Percentiles rank a stretch among this genome's conserved stretches.
Conservation (phyloP, 129 eudicot genomes). For the Sambucus nigra region DNA sequence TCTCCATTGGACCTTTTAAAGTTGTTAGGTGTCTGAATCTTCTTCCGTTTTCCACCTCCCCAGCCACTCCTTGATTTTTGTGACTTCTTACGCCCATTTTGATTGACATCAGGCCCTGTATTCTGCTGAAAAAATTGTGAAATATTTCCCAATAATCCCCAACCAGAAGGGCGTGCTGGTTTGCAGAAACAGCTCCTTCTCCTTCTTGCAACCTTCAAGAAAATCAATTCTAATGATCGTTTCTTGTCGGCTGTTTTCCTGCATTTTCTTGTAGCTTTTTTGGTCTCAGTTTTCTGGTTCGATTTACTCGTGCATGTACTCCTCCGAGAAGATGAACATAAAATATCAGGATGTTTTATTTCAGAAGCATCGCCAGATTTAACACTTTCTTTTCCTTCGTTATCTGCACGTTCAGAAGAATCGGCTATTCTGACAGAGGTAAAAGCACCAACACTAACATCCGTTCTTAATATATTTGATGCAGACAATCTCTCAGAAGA, state of each 20-base stretch:
- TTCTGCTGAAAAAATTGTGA: slow-evolving; percentile 26
- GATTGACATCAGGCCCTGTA: slow-evolving; percentile 12
- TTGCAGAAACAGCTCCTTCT: slow-evolving; percentile 44
- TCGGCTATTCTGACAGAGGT: slow-evolving; percentile 27
- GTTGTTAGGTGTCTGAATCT: slow-evolving; percentile 13
- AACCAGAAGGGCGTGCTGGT: slow-evolving; percentile 43
- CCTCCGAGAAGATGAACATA: slow-evolving; percentile 25
- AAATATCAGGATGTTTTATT: slow-evolving; percentile 14
- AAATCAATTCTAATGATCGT: slow-evolving; percentile 29
- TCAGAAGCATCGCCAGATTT: slow-evolving; percentile 12
- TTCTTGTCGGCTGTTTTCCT: slow-evolving; percentile 28
- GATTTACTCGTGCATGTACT: slow-evolving; percentile 31
- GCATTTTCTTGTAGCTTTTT: slow-evolving; percentile 25
- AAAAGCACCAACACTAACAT: slow-evolving; percentile 27
- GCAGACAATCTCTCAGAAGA: slow-evolving; percentile 17
- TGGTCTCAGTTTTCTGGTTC: slow-evolving; percentile 18
- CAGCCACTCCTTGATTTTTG: slow-evolving; percentile 15
- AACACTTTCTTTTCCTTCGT: slow-evolving; percentile 17
- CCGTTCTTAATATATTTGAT: slow-evolving; percentile 19
- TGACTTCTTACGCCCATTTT: slow-evolving; percentile 14
- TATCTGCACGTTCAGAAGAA: slow-evolving; percentile 12
- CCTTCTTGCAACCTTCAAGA: slow-evolving; percentile 38
- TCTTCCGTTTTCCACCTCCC: slow-evolving; percentile 22
- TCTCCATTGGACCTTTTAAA: slow-evolving; percentile 22
- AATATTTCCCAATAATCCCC: slow-evolving; percentile 50